These are phyloP conservation scores for Hypoxylon subgilvum DNA, from an alignment of 495 filamentous ascomycete species.

Conservation along the genomic window DNA sequence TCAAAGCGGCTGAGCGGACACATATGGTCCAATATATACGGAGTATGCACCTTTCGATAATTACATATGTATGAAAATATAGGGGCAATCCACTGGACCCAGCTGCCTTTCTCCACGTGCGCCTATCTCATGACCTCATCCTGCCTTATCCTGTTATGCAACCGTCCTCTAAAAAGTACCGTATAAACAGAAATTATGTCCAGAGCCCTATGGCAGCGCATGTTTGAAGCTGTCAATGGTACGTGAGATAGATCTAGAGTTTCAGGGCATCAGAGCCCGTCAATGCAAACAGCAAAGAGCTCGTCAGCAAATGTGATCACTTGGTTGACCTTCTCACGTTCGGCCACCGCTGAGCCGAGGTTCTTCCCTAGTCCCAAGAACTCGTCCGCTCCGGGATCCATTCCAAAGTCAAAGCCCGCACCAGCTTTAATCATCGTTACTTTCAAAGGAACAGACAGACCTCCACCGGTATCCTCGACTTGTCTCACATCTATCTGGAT, in stretches of 20 bases:
- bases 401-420: slow-evolving; percentile 19
- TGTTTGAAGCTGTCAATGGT: no score
- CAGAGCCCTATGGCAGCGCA: not conserved
- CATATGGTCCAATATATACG: not conserved
- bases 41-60: slow-evolving; percentile 1
- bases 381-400: slow-evolving; percentile 13
- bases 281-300: slow-evolving; percentile 44
- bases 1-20: not conserved
- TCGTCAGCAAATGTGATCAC: slow-evolving; percentile 50
- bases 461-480: slow-evolving; percentile 19
- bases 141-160: not conserved
- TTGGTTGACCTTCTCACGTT: slow-evolving; percentile 35
- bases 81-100: slow-evolving; percentile 28
- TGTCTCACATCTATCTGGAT: slow-evolving; percentile 57
- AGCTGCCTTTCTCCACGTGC: slow-evolving; percentile 31
- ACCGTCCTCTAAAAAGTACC: not conserved
- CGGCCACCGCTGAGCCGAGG: slow-evolving; percentile 23
- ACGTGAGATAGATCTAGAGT: no score
- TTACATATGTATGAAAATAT: slow-evolving; percentile 18
- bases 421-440: slow-evolving; percentile 30
- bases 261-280: slow-evolving; percentile 20
- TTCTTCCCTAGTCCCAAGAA: not conserved
- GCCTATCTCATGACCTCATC: slow-evolving; percentile 11
- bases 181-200: not conserved
- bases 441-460: slow-evolving; percentile 1